Conservation (phyloP, 192 early-diverging fungal genomes). For the Diversispora eburnea region DNA sequence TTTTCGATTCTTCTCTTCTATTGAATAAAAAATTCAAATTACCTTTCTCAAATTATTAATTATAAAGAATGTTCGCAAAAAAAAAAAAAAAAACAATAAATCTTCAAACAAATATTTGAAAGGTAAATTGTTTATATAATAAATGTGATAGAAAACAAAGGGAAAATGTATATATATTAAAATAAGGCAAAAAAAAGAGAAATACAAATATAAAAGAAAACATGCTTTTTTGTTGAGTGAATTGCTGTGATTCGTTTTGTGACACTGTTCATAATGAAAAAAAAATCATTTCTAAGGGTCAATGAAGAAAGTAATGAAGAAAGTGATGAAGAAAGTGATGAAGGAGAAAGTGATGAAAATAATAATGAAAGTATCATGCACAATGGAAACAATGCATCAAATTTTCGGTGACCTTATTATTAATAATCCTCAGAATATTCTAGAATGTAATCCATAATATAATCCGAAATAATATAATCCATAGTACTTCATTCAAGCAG, state of each 20-base stretch:
- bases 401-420: no score
- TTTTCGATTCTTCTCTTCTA: no score
- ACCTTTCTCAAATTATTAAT: background rate
- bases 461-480: no score
- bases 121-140: constrained; percentile 6
- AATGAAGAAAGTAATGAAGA: no score
- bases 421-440: no score
- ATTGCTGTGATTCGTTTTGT: no score
- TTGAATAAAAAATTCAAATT: no score
- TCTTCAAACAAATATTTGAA: background rate
- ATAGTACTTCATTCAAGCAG: background rate
- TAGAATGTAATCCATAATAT: no score
- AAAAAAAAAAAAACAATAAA: background rate
- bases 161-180: background rate
- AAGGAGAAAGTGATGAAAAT: no score
- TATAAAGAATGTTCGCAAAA: background rate
- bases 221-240: background rate
- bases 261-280: background rate
- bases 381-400: no score
- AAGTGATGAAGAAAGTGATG: no score
- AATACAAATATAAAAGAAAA: constrained; percentile 2
- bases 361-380: no score
- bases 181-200: background rate
- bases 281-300: background rate
- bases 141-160: background rate